phyloP scores from a whole-genome alignment of 2,329 filamentous ascomycete genomes.

The Pyrenochaeta sp. region DNA sequence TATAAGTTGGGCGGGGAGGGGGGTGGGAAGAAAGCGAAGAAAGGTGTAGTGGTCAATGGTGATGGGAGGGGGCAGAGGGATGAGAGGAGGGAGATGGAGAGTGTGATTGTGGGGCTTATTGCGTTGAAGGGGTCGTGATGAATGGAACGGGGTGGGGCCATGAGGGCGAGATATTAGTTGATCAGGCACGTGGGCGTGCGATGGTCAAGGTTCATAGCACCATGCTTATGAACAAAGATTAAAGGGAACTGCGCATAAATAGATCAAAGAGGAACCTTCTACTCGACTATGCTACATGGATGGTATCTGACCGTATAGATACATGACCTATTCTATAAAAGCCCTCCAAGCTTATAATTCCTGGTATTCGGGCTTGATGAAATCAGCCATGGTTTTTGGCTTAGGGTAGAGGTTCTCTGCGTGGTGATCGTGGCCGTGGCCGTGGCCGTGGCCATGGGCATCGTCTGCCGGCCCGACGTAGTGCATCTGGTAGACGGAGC shows the following conservation, averaged over 20 bases:
- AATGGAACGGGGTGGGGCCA: not conserved
- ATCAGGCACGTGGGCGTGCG: not conserved
- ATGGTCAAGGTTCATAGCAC: not conserved
- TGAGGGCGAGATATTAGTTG: not conserved
- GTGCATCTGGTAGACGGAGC: slow-evolving; percentile 96
- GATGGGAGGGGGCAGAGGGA: slow-evolving; percentile 47
- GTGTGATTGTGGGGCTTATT: slow-evolving; percentile 77
- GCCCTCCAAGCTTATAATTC: slow-evolving; percentile 58
- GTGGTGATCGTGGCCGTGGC: slow-evolving; percentile 51
- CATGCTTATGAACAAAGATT: slow-evolving; percentile 4
- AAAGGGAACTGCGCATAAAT: slow-evolving; percentile 4
- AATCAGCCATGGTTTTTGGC: slow-evolving; percentile 97
- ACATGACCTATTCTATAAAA: slow-evolving; percentile 30
- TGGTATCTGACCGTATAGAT: slow-evolving; percentile 36
- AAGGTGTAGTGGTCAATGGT: slow-evolving; percentile 43
- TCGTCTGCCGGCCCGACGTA: slow-evolving; percentile 87
- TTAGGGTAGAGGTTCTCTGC: slow-evolving; percentile 64
- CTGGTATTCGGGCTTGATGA: slow-evolving; percentile 92
- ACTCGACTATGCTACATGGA: slow-evolving; percentile 47
- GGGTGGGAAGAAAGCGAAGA: slow-evolving; percentile 50
- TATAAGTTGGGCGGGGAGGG: slow-evolving; percentile 78
- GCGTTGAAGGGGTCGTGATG: slow-evolving; percentile 70
- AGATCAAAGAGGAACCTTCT: slow-evolving; percentile 27
- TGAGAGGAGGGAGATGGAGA: slow-evolving; percentile 68
- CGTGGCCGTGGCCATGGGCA: slow-evolving; percentile 66